Evolutionary conservation across 768 basidiomycete genomes (phyloP).

Genomic region (Kwoniella dendrophila): DNA sequence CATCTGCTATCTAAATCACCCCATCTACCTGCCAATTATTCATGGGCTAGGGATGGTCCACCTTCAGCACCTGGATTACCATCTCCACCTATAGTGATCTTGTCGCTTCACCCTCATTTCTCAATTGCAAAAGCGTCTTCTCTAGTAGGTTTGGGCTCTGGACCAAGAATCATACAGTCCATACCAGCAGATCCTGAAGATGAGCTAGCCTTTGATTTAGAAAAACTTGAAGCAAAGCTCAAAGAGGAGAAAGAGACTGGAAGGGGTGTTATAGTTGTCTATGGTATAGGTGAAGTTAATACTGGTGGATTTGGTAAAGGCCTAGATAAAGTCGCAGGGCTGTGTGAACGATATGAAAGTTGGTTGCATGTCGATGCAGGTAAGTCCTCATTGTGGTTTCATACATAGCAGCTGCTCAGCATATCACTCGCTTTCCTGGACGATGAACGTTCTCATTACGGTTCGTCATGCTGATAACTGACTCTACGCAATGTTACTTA

Average conservation of each 20-base stretch:
- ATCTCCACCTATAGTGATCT: constrained; percentile 44
- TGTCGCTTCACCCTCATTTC: constrained; percentile 57
- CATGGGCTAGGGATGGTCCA: constrained; percentile 57
- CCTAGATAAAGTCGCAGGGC: constrained; percentile 47
- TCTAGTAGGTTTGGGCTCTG: constrained; percentile 57
- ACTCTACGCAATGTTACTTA: too few species aligned
- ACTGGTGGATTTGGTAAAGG: constrained; percentile 57
- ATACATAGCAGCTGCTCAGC: too few species aligned
- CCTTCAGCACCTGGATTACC: constrained; percentile 47
- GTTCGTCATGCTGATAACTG: constrained; percentile 10
- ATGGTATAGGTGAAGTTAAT: constrained; percentile 59
- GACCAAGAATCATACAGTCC: constrained; percentile 54
- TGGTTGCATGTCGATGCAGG: constrained; percentile 61
- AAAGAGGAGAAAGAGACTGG: constrained; percentile 44
- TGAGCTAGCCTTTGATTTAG: constrained; percentile 54
- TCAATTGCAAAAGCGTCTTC: constrained; percentile 59
- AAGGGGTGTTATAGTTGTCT: constrained; percentile 50
- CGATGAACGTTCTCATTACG: background rate
- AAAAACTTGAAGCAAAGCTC: constrained; percentile 48
- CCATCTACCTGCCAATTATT: constrained; percentile 50
- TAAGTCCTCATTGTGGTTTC: too few species aligned
- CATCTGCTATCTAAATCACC: constrained; percentile 44
- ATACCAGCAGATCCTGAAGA: constrained; percentile 23
- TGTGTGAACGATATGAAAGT: constrained; percentile 56
- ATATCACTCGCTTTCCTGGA: too few species aligned